Evolutionary conservation across 2,329 filamentous ascomycete species (phyloP), one percentile per base, ranked within the genome.

Genomic region (Corinectria fuckeliana): DNA sequence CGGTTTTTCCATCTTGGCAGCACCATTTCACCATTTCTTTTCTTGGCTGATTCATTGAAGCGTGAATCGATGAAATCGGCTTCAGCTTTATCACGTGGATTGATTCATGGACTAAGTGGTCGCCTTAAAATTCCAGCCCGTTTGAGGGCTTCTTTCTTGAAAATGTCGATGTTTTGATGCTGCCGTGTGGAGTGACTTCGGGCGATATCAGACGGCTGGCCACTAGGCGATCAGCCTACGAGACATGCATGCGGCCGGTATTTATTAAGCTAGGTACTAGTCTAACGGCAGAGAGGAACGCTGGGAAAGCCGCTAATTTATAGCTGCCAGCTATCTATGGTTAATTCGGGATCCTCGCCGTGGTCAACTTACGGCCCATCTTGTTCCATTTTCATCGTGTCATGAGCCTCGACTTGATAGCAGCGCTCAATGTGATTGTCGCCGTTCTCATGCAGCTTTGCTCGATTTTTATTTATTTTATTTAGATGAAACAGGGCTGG

Each of bases 1-100:
- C 67, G 67, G 34, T 39, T 56, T 57, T 68, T 65, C 67, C 67
- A 58, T 49, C 67, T 69, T 69, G 67, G 67, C 65, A 56, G 38
- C 62, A 45, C 45, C 48, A 64, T 62, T 54, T n/a, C n/a, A n/a
- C n/a, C n/a, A n/a, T n/a, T n/a, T n/a, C n/a, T n/a, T 3, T 51
- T 26, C 45, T 44, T 50, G 42, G 28, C 30, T 16, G 61, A 59
- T 59, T 18, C 36, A 53, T 54, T 50, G 32, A 48, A 45, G 45
- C 18, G 30, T 25, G 44, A 28, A 45, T 45, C 42, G 3, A 26
- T 26, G n/a, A 18, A 11, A 16, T 11, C 5, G n/a, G 10, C 11
- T 26, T 45, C n/a, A 16, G 16, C 11, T 28, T 9, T 18, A 16
- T 13, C 18, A 3, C 28, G n/a, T n/a, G 42, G n/a, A 9, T n/a